A percentile compares a stretch with the other conserved stretches of the same genome.
These are phyloP conservation scores for Microsporum audouinii DNA, from an alignment of 2,329 filamentous ascomycete genomes.

Conservation along the genomic window DNA sequence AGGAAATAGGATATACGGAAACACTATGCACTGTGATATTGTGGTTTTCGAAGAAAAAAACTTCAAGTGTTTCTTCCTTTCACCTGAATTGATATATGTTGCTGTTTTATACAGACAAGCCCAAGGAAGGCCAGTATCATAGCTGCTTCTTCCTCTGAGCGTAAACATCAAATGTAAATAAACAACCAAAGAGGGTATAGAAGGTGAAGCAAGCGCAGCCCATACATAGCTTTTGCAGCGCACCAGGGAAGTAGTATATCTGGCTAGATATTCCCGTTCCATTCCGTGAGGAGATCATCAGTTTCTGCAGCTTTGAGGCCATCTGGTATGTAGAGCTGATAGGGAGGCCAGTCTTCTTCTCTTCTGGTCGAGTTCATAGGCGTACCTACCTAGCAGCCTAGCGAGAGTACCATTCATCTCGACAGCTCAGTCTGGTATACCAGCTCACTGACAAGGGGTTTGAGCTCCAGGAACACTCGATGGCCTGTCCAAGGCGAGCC, in stretches of 20 bases:
- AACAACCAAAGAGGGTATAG: neutral
- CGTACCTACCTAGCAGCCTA: no score
- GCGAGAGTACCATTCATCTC: no score
- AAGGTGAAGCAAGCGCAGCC: neutral
- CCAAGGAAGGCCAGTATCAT: neutral
- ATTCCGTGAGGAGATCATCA: no score
- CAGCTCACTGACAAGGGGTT: no score
- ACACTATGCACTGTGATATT: neutral
- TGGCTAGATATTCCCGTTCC: neutral
- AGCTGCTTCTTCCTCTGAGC: neutral
- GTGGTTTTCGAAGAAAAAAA: neutral
- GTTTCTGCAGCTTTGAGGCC: neutral
- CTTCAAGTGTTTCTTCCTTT: neutral
- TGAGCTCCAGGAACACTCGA: no score
- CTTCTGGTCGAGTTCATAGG: no score
- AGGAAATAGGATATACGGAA: neutral
- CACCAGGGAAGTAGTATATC: neutral
- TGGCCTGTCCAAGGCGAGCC: no score
- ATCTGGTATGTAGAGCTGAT: no score
- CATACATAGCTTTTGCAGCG: neutral
- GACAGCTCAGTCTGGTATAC: no score
- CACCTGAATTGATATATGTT: neutral
- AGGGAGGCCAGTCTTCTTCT: no score
- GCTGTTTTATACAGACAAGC: neutral
- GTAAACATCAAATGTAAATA: neutral